A percentile compares a stretch with the other conserved stretches of the same genome.
These are phyloP conservation scores for Yamadazyma nakazawae DNA, from an alignment of 805 yeast species.

Conservation along the genomic window DNA sequence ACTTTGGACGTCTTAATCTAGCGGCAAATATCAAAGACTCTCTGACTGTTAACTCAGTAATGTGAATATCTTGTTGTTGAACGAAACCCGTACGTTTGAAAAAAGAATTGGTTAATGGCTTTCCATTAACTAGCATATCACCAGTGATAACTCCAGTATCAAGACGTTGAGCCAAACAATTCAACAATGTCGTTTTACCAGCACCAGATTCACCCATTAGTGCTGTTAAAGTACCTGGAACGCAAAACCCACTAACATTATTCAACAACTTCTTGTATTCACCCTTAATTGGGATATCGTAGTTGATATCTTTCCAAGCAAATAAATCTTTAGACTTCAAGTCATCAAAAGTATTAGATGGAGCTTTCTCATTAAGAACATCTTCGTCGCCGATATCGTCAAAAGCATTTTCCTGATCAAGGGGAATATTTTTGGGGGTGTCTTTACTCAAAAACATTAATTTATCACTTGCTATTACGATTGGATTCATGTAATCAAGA, in stretches of 20 bases:
- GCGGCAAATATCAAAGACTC: conserved; percentile 75
- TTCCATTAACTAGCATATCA: conserved; percentile 60
- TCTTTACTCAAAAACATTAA: conserved; percentile 26
- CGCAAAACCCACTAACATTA: conserved; percentile 59
- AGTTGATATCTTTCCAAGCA: conserved; percentile 39
- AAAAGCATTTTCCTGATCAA: conserved; percentile 21
- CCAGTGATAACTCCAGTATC: conserved; percentile 69
- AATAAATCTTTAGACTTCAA: conserved; percentile 21
- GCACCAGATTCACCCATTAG: conserved; percentile 88
- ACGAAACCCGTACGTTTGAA: conserved; percentile 78
- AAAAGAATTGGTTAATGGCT: conserved; percentile 59
- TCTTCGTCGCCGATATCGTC: conserved; percentile 19
- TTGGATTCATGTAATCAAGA: conserved; percentile 30
- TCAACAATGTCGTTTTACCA: conserved; percentile 76
- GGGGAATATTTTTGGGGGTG: conserved; percentile 26
- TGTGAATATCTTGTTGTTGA: conserved; percentile 77
- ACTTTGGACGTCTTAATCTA: conserved; percentile 63
- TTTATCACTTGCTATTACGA: conserved; percentile 44
- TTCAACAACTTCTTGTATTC: conserved; percentile 39
- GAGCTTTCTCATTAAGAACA: conserved; percentile 11
- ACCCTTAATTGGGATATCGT: conserved; percentile 34
- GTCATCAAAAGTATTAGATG: conserved; percentile 1
- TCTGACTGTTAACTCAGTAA: conserved; percentile 66
- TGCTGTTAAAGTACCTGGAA: conserved; percentile 79
- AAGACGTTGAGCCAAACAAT: conserved; percentile 69